phyloP scores from a whole-genome alignment of 1,284 basidiomycete genomes.

The Meira nashicola region DNA sequence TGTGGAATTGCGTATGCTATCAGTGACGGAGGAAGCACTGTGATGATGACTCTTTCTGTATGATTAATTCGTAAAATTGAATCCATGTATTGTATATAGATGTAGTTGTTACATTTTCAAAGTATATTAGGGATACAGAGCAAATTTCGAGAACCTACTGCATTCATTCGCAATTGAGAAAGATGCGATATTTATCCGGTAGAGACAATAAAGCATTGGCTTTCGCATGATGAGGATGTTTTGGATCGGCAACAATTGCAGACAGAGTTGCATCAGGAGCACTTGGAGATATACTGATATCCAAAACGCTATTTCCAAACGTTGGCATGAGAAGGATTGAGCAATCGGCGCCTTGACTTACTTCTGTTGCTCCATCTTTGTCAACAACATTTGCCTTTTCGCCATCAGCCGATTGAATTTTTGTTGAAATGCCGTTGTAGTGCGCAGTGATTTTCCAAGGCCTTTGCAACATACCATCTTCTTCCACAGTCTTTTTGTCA shows the following conservation, averaged over 20 bases:
- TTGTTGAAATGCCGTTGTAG: constrained; percentile 5
- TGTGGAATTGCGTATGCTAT: neutral
- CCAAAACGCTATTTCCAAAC: neutral
- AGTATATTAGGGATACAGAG: constrained; percentile 1
- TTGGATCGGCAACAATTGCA: neutral
- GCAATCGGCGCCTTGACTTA: neutral
- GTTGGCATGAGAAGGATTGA: neutral
- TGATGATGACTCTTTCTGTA: too few relatives aligned
- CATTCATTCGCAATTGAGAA: neutral
- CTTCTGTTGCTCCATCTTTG: neutral
- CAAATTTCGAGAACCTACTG: neutral
- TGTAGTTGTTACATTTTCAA: neutral
- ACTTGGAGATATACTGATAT: neutral
- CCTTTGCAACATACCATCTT: neutral
- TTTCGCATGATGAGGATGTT: constrained; percentile 1
- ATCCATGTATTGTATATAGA: too few relatives aligned
- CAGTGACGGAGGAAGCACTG: neutral
- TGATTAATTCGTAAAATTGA: too few relatives aligned
- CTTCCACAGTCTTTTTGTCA: neutral
- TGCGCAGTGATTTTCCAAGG: neutral
- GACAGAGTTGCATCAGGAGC: neutral
- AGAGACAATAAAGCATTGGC: neutral
- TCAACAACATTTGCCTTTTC: neutral
- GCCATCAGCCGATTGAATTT: neutral
- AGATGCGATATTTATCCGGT: constrained; percentile 5